Percentiles rank a stretch among this genome's conserved stretches.
Conservation (phyloP, 192 early-diverging fungal genomes). For the Funneliformis geosporum region DNA sequence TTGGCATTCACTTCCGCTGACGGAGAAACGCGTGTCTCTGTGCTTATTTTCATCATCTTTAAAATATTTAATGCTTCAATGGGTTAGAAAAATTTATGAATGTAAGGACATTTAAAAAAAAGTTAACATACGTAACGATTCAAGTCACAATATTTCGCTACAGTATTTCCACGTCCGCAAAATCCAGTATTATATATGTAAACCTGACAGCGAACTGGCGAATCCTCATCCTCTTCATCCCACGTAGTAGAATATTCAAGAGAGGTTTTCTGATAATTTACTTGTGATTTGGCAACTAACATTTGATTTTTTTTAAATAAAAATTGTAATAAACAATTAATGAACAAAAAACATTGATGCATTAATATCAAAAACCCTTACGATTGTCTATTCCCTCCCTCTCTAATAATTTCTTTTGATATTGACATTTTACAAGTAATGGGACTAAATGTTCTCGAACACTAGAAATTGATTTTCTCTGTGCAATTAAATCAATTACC, state of each 20-base stretch:
- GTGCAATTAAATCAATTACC: conserved; percentile 78
- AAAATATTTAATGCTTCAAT: conserved; percentile 11
- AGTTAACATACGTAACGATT: conserved; percentile 70
- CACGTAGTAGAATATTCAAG: conserved; percentile 41
- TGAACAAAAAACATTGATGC: no score
- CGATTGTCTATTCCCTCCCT: conserved; percentile 66
- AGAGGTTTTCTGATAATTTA: conserved; percentile 40
- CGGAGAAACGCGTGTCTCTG: conserved; percentile 61
- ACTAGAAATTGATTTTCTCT: conserved; percentile 68
- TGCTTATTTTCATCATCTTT: conserved; percentile 46
- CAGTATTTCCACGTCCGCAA: conserved; percentile 81
- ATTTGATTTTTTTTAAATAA: background rate
- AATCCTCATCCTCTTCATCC: conserved; percentile 47
- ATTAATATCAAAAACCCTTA: conserved; percentile 34
- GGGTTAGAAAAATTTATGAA: conserved; percentile 8
- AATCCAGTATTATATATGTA: conserved; percentile 69
- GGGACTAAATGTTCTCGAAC: conserved; percentile 86
- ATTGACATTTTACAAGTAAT: conserved; percentile 82
- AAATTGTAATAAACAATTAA: no score
- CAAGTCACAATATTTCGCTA: conserved; percentile 82
- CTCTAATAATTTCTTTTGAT: conserved; percentile 67
- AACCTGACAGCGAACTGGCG: conserved; percentile 51
- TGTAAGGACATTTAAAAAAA: background rate
- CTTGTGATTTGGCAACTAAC: conserved; percentile 35
- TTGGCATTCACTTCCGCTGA: conserved; percentile 68